Evolutionary conservation across 257 asterid species (phyloP).

Genomic region (Coffea eugenioides): DNA sequence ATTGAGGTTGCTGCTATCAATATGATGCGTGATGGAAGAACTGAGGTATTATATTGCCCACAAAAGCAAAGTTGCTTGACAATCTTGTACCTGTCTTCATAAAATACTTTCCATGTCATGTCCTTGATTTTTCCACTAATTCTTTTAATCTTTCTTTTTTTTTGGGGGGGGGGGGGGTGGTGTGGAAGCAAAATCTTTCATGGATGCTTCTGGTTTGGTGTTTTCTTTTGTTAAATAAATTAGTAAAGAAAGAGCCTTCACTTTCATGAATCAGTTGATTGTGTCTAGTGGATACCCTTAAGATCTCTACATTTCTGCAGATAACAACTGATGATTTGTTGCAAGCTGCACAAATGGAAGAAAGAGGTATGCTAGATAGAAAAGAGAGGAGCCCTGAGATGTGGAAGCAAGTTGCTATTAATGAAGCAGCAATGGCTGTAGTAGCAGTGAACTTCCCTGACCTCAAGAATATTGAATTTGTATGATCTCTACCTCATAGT

Average conservation of each 20-base stretch:
- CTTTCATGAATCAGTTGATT: neutral
- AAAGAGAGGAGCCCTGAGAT: constrained; percentile 85
- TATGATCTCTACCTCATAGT: constrained; percentile 25
- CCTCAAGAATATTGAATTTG: constrained; percentile 80
- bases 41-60: constrained; percentile 57
- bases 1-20: constrained; percentile 91
- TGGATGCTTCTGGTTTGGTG: neutral
- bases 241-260: neutral
- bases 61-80: neutral
- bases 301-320: constrained; percentile 37
- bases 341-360: constrained; percentile 99
- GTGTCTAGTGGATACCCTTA: neutral
- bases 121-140: neutral
- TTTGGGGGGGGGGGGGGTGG: neutral
- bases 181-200: neutral
- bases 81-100: neutral
- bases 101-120: neutral
- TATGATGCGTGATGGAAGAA: constrained; percentile 92
- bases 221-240: too few species aligned
- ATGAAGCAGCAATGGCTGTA: constrained; percentile 90
- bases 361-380: constrained; percentile 81
- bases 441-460: constrained; percentile 93
- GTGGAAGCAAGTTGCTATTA: constrained; percentile 94
- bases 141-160: neutral
- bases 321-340: constrained; percentile 92